Evolutionary conservation across 116 monocot genomes (phyloP), one percentile per base, ranked within the genome.

Genomic region (Cymodocea nodosa): DNA sequence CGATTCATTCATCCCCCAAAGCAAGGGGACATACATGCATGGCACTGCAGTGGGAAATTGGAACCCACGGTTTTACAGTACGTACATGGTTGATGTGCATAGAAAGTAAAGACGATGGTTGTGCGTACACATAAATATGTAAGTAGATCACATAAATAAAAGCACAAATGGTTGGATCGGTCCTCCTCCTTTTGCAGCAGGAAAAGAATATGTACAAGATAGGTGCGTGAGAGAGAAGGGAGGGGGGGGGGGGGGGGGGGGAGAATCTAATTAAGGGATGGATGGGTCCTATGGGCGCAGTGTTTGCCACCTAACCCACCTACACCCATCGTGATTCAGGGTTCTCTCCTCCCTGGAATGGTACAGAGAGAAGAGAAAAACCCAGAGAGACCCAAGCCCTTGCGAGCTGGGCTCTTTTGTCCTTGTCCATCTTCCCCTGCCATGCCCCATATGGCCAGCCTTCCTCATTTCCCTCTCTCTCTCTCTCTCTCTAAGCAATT

Each of bases 221-320:
- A 52, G 16, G n/a, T 9, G n/a, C 0, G 14, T 15, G 36, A 48
- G 16, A 64, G 10, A 16, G 20, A 63, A n/a, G 63, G 34, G 15
- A 16, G 5, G 7, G 20, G 24, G 5, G 30, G 71, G 24, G n/a
- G 35, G 51, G 35, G 24, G 25, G 6, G 51, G 23, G 55, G 37
- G 56, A 48, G 56, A 73, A 73, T 73, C 73, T 73, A 35, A n/a
- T n/a, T n/a, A 37, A 66, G 51, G 30, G 30, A 30, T 3, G 30
- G 56, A 73, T 66, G 66, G 73, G 73, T 66, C 73, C 73, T 66
- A 66, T 72, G 56, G 65, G 64, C 24, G 65, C 73, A 73, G 73
- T 4, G 57, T 23, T 51, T 66, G 73, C 73, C 37, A 67, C 73
- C 73, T 66, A 73, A 73, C 73, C 17, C 18, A 59, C 73, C 65